Percentiles rank a stretch among this genome's conserved stretches.
Evolutionary conservation across 1,139 yeast species (phyloP).

Genomic region (Candida sp.): DNA sequence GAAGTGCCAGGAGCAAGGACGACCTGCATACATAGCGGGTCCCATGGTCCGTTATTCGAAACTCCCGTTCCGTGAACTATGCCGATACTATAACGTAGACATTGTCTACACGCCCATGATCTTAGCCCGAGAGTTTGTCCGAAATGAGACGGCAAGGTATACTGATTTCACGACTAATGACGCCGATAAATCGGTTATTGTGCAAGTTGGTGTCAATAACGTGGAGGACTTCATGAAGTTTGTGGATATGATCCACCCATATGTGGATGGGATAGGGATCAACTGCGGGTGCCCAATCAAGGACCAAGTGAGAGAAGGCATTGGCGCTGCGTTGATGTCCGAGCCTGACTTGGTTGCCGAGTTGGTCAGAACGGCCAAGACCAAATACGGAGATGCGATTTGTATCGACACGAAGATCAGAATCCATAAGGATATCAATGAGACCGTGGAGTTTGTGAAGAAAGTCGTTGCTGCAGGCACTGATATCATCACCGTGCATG

Average conservation of each 20-base stretch:
- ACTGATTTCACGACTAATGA: constrained; percentile 86
- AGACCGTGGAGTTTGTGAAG: constrained; percentile 75
- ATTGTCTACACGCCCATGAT: constrained; percentile 97
- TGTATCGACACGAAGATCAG: constrained; percentile 92
- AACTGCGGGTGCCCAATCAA: constrained; percentile 98
- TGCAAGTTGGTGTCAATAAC: constrained; percentile 92
- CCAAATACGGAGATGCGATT: constrained; percentile 66
- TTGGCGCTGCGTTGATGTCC: constrained; percentile 94
- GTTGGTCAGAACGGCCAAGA: constrained; percentile 86
- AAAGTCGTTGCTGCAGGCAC: constrained; percentile 87
- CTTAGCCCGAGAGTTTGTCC: constrained; percentile 90
- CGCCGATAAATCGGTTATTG: constrained; percentile 72
- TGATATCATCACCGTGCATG: constrained; percentile 94
- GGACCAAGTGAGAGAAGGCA: constrained; percentile 95
- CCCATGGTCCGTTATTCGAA: constrained; percentile 99
- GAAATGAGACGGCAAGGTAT: constrained; percentile 79
- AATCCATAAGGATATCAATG: constrained; percentile 74
- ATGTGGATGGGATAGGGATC: constrained; percentile 91
- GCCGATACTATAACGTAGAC: constrained; percentile 77
- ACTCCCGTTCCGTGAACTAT: constrained; percentile 84
- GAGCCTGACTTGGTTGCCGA: constrained; percentile 80
- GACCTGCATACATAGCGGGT: constrained; percentile 84
- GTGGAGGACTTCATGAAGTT: constrained; percentile 83
- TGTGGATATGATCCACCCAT: constrained; percentile 88
- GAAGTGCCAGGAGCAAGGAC: constrained; percentile 29